These are phyloP conservation scores for Trametes elegans DNA, from an alignment of 768 basidiomycete species.

Conservation along the genomic window DNA sequence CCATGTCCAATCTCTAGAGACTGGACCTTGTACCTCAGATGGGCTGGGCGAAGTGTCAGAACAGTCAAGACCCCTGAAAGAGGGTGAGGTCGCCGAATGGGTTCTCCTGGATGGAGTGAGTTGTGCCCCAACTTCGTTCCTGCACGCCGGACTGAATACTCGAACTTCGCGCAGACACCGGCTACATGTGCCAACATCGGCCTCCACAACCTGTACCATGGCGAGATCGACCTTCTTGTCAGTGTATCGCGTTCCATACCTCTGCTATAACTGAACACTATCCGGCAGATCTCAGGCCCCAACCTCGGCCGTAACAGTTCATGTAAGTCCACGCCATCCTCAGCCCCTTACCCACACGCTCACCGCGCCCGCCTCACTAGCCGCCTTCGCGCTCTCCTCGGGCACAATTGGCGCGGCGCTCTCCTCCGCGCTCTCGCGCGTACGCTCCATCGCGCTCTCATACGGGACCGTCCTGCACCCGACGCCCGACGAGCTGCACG, in stretches of 20 bases:
- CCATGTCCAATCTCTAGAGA: too few relatives aligned
- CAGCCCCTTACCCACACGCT: background rate
- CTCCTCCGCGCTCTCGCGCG: conserved; percentile 67
- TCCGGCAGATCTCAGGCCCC: conserved; percentile 72
- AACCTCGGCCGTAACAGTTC: conserved; percentile 86
- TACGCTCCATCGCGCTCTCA: conserved; percentile 81
- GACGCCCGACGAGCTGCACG: conserved; percentile 53
- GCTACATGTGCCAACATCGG: conserved; percentile 91
- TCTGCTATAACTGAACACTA: background rate
- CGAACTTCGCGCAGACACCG: conserved; percentile 55
- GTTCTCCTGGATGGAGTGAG: conserved; percentile 82
- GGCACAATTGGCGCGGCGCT: conserved; percentile 93
- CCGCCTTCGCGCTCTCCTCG: conserved; percentile 86
- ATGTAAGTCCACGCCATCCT: conserved; percentile 39
- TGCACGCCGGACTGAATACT: background rate
- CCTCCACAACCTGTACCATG: conserved; percentile 84
- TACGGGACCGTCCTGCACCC: conserved; percentile 80
- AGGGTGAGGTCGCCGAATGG: conserved; percentile 87
- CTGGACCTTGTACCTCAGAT: conserved; percentile 36
- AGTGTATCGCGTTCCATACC: conserved; percentile 21
- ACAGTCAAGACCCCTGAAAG: conserved; percentile 61
- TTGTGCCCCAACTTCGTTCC: background rate
- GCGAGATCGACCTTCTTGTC: conserved; percentile 87
- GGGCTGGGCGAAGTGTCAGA: conserved; percentile 66
- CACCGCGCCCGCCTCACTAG: conserved; percentile 32